These are phyloP conservation scores for Sutorius australiensis DNA, from an alignment of 768 basidiomycete species.

Conservation along the genomic window DNA sequence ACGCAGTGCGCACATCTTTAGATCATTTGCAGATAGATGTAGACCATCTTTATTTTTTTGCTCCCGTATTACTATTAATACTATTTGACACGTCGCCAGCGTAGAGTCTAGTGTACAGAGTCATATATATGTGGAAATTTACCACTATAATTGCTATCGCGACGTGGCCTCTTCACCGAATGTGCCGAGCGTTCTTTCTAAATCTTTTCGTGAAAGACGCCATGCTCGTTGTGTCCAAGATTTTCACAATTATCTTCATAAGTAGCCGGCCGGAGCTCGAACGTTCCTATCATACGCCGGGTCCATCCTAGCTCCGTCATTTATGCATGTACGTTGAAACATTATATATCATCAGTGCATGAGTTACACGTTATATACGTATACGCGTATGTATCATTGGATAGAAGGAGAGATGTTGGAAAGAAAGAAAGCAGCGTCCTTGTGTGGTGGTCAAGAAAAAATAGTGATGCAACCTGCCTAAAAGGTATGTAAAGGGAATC, in stretches of 20 bases:
- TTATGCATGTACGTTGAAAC: conserved; percentile 6
- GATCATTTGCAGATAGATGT: background rate
- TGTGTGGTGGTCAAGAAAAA: conserved; percentile 9
- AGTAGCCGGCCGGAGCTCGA: too few relatives aligned
- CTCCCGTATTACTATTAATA: background rate
- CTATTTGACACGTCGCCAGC: background rate
- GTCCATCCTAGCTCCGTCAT: background rate
- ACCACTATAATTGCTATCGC: too few relatives aligned
- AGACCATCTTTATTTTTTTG: background rate
- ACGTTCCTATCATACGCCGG: too few relatives aligned
- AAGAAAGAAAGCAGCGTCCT: conserved; percentile 3
- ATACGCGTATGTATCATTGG: conserved; percentile 12
- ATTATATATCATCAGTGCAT: conserved; percentile 21
- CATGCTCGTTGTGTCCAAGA: too few relatives aligned
- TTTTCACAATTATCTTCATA: too few relatives aligned
- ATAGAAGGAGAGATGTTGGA: background rate
- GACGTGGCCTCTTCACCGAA: too few relatives aligned
- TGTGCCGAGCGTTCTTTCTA: too few relatives aligned
- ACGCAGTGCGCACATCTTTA: background rate
- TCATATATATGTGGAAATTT: too few relatives aligned
- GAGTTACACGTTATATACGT: conserved; percentile 22
- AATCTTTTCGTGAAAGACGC: too few relatives aligned
- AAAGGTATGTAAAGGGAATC: too few relatives aligned
- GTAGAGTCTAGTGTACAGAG: background rate
- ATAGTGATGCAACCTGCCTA: background rate